A percentile compares a stretch with the other conserved stretches of the same genome.
These are phyloP conservation scores for Rhodosorus marinus DNA, from an alignment of 23 red algal genomes.

Conservation along the genomic window DNA sequence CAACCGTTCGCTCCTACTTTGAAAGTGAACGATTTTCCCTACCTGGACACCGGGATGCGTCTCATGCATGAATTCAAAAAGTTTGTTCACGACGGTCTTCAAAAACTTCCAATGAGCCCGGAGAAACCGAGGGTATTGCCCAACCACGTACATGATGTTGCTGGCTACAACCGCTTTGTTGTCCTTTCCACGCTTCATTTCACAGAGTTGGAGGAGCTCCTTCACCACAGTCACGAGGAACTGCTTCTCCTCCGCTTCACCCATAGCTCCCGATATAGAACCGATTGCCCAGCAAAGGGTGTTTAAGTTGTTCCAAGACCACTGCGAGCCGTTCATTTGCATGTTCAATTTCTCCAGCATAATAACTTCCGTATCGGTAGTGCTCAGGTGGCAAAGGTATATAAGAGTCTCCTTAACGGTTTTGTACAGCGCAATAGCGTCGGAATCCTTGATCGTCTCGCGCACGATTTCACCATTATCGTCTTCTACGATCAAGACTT, in stretches of 20 bases:
- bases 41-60: constrained; percentile 92
- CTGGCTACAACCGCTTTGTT: constrained; percentile 98
- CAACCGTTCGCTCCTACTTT: too few relatives aligned
- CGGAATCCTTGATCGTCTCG: constrained; percentile 91
- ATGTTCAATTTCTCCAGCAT: constrained; percentile 72
- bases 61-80: constrained; percentile 99
- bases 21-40: too few relatives aligned
- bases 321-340: constrained; percentile 79
- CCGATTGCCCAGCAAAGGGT: constrained; percentile 99
- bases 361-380: constrained; percentile 68
- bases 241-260: constrained; percentile 77
- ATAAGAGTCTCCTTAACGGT: constrained; percentile 87
- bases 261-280: constrained; percentile 90
- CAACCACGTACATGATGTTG: constrained; percentile 99
- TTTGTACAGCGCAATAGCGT: constrained; percentile 89
- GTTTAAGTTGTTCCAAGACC: constrained; percentile 95
- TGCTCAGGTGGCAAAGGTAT: constrained; percentile 74
- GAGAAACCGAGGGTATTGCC: constrained; percentile 93
- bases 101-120: constrained; percentile 96
- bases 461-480: constrained; percentile 98
- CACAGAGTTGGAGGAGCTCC: constrained; percentile 78
- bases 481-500: constrained; percentile 97
- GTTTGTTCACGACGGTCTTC: constrained; percentile 96
- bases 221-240: constrained; percentile 94
- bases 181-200: constrained; percentile 94